Percentiles rank a stretch among this genome's conserved stretches.
These are phyloP conservation scores for Coemansia umbellata DNA, from an alignment of 192 early-diverging fungal genomes.

Conservation along the genomic window DNA sequence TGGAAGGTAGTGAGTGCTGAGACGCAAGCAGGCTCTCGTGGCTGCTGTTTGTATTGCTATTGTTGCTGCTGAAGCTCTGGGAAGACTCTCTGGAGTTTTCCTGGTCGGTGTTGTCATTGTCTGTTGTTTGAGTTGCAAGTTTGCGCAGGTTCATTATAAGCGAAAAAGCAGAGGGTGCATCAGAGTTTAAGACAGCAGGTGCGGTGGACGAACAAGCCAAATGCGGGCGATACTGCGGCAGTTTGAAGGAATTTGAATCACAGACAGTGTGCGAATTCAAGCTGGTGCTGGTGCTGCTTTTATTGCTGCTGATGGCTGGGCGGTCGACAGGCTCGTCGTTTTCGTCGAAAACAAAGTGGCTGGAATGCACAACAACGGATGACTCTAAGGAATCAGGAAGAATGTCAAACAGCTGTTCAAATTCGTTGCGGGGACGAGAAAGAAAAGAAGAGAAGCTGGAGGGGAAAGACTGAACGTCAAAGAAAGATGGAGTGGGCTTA, in stretches of 20 bases:
- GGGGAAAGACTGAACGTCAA: slow-evolving; percentile 29
- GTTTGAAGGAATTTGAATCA: too few species aligned
- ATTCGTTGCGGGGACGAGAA: slow-evolving; percentile 22
- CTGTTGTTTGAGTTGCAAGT: slow-evolving; percentile 1
- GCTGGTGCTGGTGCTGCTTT: neutral
- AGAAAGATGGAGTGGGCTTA: slow-evolving; percentile 19
- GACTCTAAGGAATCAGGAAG: slow-evolving; percentile 10
- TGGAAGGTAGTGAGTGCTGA: neutral
- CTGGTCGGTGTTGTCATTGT: too few species aligned
- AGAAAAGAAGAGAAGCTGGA: neutral
- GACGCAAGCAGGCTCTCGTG: slow-evolving; percentile 10
- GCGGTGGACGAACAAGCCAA: slow-evolving; percentile 7
- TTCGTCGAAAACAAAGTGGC: slow-evolving; percentile 12
- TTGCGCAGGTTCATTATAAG: slow-evolving; percentile 31
- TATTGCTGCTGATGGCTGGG: neutral
- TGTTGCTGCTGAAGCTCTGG: neutral
- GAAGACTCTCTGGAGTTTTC: neutral
- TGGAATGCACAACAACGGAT: neutral
- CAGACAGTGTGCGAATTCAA: too few species aligned
- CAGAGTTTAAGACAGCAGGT: slow-evolving; percentile 3
- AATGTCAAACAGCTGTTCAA: slow-evolving; percentile 30
- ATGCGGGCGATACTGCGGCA: too few species aligned
- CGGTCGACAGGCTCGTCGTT: neutral
- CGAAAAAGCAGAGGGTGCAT: neutral
- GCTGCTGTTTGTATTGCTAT: neutral